Conservation (phyloP, 352 stramenopile species). For the Globisporangium iwayamae region DNA sequence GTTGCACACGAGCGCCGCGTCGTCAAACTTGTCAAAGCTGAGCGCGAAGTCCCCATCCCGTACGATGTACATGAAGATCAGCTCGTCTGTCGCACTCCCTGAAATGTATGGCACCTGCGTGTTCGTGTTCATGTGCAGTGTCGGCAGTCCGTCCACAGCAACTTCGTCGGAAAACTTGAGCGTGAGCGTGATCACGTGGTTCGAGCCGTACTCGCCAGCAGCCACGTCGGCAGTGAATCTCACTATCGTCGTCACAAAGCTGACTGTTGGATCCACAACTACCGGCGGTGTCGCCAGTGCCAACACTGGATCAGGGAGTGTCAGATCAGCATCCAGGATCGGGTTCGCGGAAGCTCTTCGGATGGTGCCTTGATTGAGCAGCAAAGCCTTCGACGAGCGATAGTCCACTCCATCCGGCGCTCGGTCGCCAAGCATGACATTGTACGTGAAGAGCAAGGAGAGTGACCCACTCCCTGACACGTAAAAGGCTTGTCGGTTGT, state of each 20-base stretch:
- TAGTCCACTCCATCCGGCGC: constrained; percentile 52
- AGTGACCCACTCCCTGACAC: constrained; percentile 44
- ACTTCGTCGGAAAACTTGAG: constrained; percentile 79
- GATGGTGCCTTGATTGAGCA: constrained; percentile 64
- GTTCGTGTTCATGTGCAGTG: constrained; percentile 62
- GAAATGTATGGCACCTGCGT: constrained; percentile 52
- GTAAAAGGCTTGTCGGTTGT: constrained; percentile 65
- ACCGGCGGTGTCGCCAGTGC: constrained; percentile 42
- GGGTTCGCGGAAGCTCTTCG: constrained; percentile 42
- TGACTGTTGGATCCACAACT: constrained; percentile 41
- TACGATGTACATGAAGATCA: constrained; percentile 79
- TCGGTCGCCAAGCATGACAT: constrained; percentile 54
- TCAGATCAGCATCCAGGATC: constrained; percentile 54
- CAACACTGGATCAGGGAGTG: constrained; percentile 35
- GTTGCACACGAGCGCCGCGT: constrained; percentile 48
- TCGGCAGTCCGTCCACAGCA: constrained; percentile 40
- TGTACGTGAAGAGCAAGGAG: constrained; percentile 63
- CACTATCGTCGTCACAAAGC: constrained; percentile 39
- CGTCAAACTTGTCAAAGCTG: constrained; percentile 55
- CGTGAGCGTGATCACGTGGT: constrained; percentile 68
- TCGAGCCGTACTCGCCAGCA: constrained; percentile 57
- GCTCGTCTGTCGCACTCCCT: constrained; percentile 37
- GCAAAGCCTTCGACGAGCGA: constrained; percentile 34
- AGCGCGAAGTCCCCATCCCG: constrained; percentile 33
- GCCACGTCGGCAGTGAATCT: constrained; percentile 43